phyloP scores from a whole-genome alignment of 345 rosid species.

The Gossypium ekmanianum region DNA sequence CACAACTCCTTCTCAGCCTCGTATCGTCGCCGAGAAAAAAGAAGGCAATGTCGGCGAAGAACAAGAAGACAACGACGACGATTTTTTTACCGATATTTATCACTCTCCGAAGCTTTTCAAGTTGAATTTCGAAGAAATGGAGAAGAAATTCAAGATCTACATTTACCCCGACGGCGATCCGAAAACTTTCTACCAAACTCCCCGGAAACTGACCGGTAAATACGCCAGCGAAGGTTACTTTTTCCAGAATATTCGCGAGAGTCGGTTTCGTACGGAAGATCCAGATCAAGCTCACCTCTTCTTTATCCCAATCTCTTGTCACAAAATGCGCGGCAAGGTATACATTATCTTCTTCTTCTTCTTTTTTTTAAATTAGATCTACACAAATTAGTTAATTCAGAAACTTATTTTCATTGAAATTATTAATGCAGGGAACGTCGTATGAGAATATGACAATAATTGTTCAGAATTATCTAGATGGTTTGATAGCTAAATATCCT shows the following conservation, averaged over 20 bases:
- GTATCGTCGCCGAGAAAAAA: conserved; percentile 3
- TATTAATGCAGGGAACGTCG: conserved; percentile 67
- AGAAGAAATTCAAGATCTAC: conserved; percentile 72
- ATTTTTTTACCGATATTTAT: conserved; percentile 47
- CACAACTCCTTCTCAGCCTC: conserved; percentile 21
- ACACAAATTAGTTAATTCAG: neutral
- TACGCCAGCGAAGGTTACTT: conserved; percentile 99
- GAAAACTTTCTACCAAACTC: conserved; percentile 78
- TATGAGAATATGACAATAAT: conserved; percentile 93
- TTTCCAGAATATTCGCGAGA: conserved; percentile 86
- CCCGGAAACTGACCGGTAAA: conserved; percentile 89
- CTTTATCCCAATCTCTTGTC: conserved; percentile 92
- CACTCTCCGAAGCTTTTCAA: conserved; percentile 61
- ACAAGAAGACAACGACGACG: conserved; percentile 13
- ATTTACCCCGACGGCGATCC: conserved; percentile 97
- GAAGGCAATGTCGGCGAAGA: neutral
- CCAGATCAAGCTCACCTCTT: conserved; percentile 87
- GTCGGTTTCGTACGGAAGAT: conserved; percentile 64
- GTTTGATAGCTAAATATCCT: conserved; percentile 68
- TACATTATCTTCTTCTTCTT: neutral
- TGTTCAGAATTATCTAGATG: conserved; percentile 64
- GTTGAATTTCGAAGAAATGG: conserved; percentile 75
- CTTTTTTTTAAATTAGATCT: neutral
- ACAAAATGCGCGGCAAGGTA: conserved; percentile 99
- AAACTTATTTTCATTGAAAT: neutral